Conservation (phyloP, 2,329 filamentous ascomycete species). For the Nothomitra cinnamomea region DNA sequence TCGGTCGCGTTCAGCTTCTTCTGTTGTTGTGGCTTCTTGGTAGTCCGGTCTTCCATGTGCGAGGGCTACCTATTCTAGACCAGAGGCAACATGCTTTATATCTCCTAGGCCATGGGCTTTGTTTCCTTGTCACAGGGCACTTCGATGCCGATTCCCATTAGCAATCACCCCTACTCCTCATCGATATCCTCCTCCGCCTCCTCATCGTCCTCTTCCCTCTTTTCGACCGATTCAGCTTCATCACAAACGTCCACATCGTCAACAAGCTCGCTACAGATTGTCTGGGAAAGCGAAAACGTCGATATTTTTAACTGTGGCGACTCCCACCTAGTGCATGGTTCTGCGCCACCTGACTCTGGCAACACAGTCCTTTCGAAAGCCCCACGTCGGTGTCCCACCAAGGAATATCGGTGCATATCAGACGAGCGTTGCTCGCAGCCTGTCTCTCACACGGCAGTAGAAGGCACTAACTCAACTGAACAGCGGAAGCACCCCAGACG, state of each 20-base stretch:
- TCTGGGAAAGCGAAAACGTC: slow-evolving; percentile 23
- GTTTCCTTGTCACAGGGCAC: background rate
- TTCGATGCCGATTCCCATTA: background rate
- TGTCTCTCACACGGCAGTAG: slow-evolving; percentile 10
- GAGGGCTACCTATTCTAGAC: background rate
- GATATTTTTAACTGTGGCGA: slow-evolving; percentile 13
- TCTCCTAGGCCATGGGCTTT: slow-evolving; percentile 2
- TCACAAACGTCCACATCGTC: slow-evolving; percentile 55
- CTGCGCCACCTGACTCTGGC: background rate
- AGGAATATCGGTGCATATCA: slow-evolving; percentile 12
- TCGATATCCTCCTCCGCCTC: slow-evolving; percentile 60
- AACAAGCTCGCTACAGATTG: slow-evolving; percentile 39
- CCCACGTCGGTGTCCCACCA: background rate
- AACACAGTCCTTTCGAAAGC: background rate
- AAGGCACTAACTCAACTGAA: slow-evolving; percentile 35
- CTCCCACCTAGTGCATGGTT: slow-evolving; percentile 8
- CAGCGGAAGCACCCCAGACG: slow-evolving; percentile 42
- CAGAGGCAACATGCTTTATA: background rate
- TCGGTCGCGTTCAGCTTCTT: background rate
- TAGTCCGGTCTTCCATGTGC: no score
- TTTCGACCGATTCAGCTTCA: slow-evolving; percentile 49
- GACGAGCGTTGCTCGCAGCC: slow-evolving; percentile 12
- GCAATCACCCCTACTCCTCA: slow-evolving; percentile 44
- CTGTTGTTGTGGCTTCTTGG: background rate
- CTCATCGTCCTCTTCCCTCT: slow-evolving; percentile 59